Evolutionary conservation across 1,284 basidiomycete genomes (phyloP).

Genomic region (Pyrrhoderma noxium): DNA sequence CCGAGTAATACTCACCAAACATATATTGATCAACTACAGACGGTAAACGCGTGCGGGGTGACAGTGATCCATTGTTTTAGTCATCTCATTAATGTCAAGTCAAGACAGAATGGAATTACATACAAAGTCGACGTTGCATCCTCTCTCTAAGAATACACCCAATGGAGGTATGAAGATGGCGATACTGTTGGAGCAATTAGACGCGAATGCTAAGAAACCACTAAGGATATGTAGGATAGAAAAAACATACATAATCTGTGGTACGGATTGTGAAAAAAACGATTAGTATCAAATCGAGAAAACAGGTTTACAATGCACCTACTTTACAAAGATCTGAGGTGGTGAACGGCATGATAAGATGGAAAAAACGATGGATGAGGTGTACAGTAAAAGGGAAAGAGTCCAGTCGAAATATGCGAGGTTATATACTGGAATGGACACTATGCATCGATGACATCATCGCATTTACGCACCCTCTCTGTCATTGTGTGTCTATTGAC

Average conservation of each 20-base stretch:
- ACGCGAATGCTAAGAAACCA: too few species aligned
- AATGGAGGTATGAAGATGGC: constrained; percentile 73
- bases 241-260: constrained; percentile 30
- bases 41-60: background rate
- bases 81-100: background rate
- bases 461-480: too few species aligned
- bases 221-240: constrained; percentile 30
- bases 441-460: too few species aligned
- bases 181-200: constrained; percentile 32
- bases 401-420: too few species aligned
- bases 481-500: too few species aligned
- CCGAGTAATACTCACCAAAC: constrained; percentile 34
- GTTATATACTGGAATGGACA: too few species aligned
- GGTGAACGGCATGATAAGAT: constrained; percentile 55
- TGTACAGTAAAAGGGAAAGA: constrained; percentile 12
- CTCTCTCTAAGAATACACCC: constrained; percentile 74
- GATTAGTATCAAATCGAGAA: background rate
- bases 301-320: constrained; percentile 15
- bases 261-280: background rate
- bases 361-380: constrained; percentile 20
- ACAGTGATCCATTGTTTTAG: background rate
- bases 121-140: constrained; percentile 64
- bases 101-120: constrained; percentile 20
- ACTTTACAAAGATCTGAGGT: constrained; percentile 71
- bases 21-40: constrained; percentile 57